These are phyloP conservation scores for Vitis labrusca DNA, from an alignment of 164 flowering plant genomes.

Conservation along the genomic window DNA sequence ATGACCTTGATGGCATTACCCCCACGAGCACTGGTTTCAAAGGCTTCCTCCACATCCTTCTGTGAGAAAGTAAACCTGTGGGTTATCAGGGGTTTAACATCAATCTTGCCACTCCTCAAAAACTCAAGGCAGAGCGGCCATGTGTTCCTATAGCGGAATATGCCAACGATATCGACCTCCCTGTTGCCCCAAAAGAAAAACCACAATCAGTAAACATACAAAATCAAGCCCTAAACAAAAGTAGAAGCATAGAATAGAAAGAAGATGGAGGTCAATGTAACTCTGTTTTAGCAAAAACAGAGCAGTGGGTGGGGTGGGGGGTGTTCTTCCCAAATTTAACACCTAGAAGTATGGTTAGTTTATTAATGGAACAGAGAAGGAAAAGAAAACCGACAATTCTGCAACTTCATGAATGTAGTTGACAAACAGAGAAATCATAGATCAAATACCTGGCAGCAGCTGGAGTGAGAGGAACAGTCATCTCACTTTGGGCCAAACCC, in stretches of 20 bases:
- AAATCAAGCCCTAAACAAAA: too few relatives aligned
- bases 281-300: too few relatives aligned
- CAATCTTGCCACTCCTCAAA: slow-evolving; percentile 68
- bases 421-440: too few relatives aligned
- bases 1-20: slow-evolving; percentile 83
- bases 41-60: slow-evolving; percentile 71
- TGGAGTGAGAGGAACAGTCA: slow-evolving; percentile 63
- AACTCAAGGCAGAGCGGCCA: slow-evolving; percentile 84
- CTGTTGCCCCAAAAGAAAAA: slow-evolving; percentile 23
- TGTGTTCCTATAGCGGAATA: slow-evolving; percentile 80
- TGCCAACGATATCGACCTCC: slow-evolving; percentile 76
- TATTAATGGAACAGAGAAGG: too few relatives aligned
- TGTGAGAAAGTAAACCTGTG: slow-evolving; percentile 82
- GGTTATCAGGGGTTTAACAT: slow-evolving; percentile 83
- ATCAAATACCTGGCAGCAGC: slow-evolving; percentile 63
- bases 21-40: slow-evolving; percentile 81
- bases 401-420: too few relatives aligned
- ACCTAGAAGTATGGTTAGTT: too few relatives aligned
- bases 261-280: too few relatives aligned
- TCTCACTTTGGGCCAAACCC: slow-evolving; percentile 57
- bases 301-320: too few relatives aligned
- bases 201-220: too few relatives aligned
- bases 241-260: too few relatives aligned
- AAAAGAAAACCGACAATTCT: too few relatives aligned
- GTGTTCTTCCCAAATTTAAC: too few relatives aligned